Percentiles rank a stretch among this genome's conserved stretches.
Evolutionary conservation across 768 basidiomycete genomes (phyloP).

Genomic region (Epithele typhae): DNA sequence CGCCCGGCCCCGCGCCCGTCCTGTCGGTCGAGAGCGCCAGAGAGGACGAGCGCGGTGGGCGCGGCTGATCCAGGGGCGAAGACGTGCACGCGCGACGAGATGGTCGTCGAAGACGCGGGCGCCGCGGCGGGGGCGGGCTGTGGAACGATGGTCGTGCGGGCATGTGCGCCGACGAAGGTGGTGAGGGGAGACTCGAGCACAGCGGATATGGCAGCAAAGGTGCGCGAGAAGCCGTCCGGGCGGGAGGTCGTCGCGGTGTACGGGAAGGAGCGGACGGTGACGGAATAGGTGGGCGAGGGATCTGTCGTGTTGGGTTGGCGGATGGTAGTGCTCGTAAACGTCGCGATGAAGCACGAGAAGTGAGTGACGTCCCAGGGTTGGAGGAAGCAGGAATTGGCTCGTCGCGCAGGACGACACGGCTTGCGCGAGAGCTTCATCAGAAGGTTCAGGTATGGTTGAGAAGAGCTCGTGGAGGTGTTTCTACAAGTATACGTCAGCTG

Average conservation of each 20-base stretch:
- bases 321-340: conserved; percentile 52
- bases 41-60: conserved; percentile 57
- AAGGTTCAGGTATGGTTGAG: conserved; percentile 54
- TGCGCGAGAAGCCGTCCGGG: conserved; percentile 23
- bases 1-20: conserved; percentile 46
- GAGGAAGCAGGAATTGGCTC: conserved; percentile 31
- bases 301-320: conserved; percentile 54
- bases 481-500: conserved; percentile 32
- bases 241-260: conserved; percentile 40
- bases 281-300: conserved; percentile 32
- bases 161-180: conserved; percentile 45
- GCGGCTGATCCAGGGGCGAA: conserved; percentile 48
- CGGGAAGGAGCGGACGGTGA: conserved; percentile 28
- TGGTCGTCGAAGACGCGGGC: conserved; percentile 49
- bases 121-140: conserved; percentile 55
- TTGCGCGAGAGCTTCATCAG: conserved; percentile 65
- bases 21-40: conserved; percentile 58
- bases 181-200: conserved; percentile 48
- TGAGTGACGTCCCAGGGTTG: conserved; percentile 68
- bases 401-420: conserved; percentile 72
- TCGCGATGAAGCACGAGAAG: conserved; percentile 78
- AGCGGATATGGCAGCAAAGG: conserved; percentile 52
- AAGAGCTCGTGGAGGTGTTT: conserved; percentile 85
- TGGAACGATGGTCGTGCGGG: conserved; percentile 68
- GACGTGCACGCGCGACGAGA: conserved; percentile 70